These are phyloP conservation scores for Eucalyptus grandis DNA, from an alignment of 345 rosid species.

Conservation along the genomic window DNA sequence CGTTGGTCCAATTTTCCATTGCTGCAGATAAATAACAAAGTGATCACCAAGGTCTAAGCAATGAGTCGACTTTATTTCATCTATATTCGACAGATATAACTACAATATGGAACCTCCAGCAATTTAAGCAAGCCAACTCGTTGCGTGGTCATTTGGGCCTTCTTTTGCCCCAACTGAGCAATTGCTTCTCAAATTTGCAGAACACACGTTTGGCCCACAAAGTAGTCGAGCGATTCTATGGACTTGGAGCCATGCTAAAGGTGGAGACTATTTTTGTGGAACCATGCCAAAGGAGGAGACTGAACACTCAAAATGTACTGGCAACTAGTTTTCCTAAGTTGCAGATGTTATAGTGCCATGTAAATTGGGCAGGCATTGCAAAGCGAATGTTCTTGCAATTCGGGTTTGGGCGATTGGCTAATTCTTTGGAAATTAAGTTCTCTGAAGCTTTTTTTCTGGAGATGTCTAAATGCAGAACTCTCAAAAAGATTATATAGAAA, in stretches of 20 bases:
- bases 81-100: neutral
- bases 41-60: neutral
- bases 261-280: neutral
- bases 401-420: neutral
- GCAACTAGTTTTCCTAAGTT: neutral
- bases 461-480: neutral
- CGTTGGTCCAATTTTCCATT: constrained; percentile 85
- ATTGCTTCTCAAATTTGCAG: neutral
- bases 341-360: neutral
- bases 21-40: constrained; percentile 21
- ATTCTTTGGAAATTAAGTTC: neutral
- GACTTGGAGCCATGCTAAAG: neutral
- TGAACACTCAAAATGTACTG: neutral
- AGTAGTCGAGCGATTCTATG: neutral
- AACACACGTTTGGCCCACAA: neutral
- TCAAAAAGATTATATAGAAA: neutral
- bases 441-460: neutral
- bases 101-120: neutral
- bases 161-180: neutral
- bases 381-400: neutral
- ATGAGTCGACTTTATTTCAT: neutral
- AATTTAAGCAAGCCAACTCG: neutral
- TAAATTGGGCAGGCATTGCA: neutral
- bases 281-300: neutral
- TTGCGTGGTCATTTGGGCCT: neutral